Evolutionary conservation across 306 rosid species (phyloP).

Genomic region (Trifolium repens): DNA sequence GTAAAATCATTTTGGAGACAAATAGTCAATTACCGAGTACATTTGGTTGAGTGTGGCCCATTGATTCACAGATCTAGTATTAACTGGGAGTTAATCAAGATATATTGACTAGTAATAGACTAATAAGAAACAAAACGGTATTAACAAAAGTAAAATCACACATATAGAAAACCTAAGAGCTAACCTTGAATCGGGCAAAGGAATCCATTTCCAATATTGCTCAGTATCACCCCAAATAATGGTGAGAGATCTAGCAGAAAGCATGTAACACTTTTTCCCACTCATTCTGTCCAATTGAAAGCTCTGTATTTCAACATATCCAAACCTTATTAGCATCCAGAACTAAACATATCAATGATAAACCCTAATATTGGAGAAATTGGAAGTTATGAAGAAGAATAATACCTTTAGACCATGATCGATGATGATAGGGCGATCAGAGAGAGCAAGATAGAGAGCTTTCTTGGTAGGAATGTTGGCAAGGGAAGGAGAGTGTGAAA

Average conservation of each 20-base stretch:
- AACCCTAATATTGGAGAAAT: too few species aligned
- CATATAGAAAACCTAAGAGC: too few species aligned
- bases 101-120: too few species aligned
- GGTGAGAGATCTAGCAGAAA: slow-evolving; percentile 46
- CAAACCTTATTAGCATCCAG: too few species aligned
- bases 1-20: too few species aligned
- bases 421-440: slow-evolving; percentile 31
- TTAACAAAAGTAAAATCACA: too few species aligned
- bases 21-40: too few species aligned
- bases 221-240: slow-evolving; percentile 40
- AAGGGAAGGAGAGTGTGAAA: slow-evolving; percentile 17
- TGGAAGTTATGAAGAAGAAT: not conserved
- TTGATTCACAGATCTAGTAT: too few species aligned
- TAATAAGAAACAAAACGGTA: too few species aligned
- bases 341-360: too few species aligned
- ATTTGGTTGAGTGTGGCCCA: too few species aligned
- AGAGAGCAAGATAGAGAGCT: slow-evolving; percentile 35
- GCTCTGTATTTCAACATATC: slow-evolving; percentile 40
- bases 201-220: slow-evolving; percentile 47
- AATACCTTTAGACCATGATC: slow-evolving; percentile 33
- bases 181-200: slow-evolving; percentile 52
- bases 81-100: too few species aligned
- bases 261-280: slow-evolving; percentile 56
- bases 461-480: slow-evolving; percentile 30
- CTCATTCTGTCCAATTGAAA: slow-evolving; percentile 47